Conservation (phyloP, 2,329 filamentous ascomycete species). For the Celoporthe dispersa region DNA sequence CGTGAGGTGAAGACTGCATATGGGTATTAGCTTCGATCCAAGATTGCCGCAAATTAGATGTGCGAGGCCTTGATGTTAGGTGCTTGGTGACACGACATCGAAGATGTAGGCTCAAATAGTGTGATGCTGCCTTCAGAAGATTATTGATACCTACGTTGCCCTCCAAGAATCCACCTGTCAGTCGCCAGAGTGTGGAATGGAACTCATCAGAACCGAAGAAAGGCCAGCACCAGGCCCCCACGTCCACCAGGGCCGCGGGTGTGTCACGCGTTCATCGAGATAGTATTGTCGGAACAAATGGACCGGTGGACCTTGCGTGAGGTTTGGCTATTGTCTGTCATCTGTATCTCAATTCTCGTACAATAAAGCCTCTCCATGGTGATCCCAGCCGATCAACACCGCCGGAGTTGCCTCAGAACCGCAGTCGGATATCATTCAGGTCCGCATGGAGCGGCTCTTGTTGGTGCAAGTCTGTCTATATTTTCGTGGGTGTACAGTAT, state of each 20-base stretch:
- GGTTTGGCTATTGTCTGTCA: conserved; percentile 8
- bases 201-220: not conserved
- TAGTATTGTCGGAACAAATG: not conserved
- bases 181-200: not conserved
- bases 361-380: conserved; percentile 21
- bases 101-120: not conserved
- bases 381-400: conserved; percentile 10
- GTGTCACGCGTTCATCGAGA: not conserved
- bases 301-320: not conserved
- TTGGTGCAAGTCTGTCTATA: conserved; percentile 20
- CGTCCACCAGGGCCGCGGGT: not conserved
- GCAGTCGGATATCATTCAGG: conserved; percentile 25
- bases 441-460: conserved; percentile 11
- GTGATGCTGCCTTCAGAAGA: not conserved
- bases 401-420: conserved; percentile 10
- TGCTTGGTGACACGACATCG: not conserved
- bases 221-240: not conserved
- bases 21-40: not conserved
- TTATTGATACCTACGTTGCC: not conserved
- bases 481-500: conserved; percentile 13
- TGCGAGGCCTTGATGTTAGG: not conserved
- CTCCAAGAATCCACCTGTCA: not conserved
- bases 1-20: not conserved
- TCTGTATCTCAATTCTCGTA: conserved; percentile 12
- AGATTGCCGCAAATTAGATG: not conserved